Evolutionary conservation across 306 rosid genomes (phyloP), one percentile per base, ranked within the genome.

Genomic region (Citrullus colocynthis): DNA sequence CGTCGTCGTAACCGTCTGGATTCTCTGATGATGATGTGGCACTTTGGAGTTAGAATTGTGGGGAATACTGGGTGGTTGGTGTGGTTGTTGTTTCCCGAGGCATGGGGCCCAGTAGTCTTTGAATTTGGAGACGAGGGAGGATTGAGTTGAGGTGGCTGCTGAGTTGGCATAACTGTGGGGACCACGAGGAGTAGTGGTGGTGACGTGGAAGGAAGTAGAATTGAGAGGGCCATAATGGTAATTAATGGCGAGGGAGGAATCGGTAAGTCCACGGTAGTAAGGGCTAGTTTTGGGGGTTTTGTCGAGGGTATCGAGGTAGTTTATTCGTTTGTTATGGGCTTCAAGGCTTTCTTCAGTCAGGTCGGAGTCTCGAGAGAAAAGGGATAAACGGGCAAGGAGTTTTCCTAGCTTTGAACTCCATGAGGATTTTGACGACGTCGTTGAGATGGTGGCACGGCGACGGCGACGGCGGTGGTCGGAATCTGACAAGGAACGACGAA

Each of bases 241-340:
- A 0, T 67, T 42, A 6, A 60, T 30, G 21, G 45, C 75, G 17
- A 69, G 66, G 4, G 74, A 52, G 11, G 63, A 37, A 11, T 69
- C 59, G 6, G 72, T 5, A 7, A 81, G 45, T 6, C 85, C 85
- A 62, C 74, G 39, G 83, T 81, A 84, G 17, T 84, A 81, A 42
- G 87, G 85, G 69, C 85, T 85, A 32, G 36, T 39, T 8, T 59
- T 69, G 11, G 21, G 28, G 21, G 61, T 20, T 15, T 54, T 62
- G 7, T 75, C 30, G 0, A 51, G 56, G 56, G 2, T 73, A 30
- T 73, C 65, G 24, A 41, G 18, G 21, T 65, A 30, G 30, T 18
- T 10, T 30, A 18, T 21, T 42, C 69, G 61, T 30, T 63, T 52
- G 18, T 51, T 52, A 24, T 82, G 85, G 12, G 70, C 79, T 51